Base-by-base conservation (phyloP, 2,329 filamentous ascomycete species). In the Phialophora verrucosa region DNA sequence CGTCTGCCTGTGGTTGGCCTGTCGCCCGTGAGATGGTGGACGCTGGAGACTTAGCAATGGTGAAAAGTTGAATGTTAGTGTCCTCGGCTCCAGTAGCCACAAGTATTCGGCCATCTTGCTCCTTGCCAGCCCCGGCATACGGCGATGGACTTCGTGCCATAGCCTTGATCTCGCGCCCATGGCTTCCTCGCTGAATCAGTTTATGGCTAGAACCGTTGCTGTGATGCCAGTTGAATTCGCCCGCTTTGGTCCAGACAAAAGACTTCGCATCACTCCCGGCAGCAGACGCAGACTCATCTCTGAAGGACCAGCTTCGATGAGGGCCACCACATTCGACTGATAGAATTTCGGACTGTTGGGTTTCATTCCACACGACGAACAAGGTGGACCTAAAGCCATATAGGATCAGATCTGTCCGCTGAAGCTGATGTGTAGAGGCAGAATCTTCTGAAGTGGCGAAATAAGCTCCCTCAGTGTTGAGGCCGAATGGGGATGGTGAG, bases 81-180 rank as follows among this genome's bases (percentile, higher is more conserved):
- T 91, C 90, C 75, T 91, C 90, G 0, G 88, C 86, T 0, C 89
- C 90, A 0, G 89, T 91, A 0, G 88, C 89, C 42, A 91, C 80
- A 4, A 90, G 74, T 4, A 54, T 27, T 11, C 11, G n/a, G 27
- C 31, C 17, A 10, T 31, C 35, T 10, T 38, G 23, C n/a, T 25
- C 11, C 3, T 31, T 50, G 35, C 63, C 12, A 53, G 25, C 27
- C 31, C 54, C 35, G 68, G 20, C 62, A 51, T 17, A 69, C 47
- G 12, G 64, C 20, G 2, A 72, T 73, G 0, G 82, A 44, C 65
- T 83, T 2, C 85, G 74, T 23, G 87, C 84, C 67, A 86, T 77
- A 1, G 85, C 79, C 75, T 91, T 91, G 71, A 98, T 91, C 78
- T 99, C 95, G 62, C 95, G 84, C 0, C 95, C 95, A 77, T 99